phyloP scores from a whole-genome alignment of 2,329 filamentous ascomycete genomes.

The Fusarium sterilihyphosum region DNA sequence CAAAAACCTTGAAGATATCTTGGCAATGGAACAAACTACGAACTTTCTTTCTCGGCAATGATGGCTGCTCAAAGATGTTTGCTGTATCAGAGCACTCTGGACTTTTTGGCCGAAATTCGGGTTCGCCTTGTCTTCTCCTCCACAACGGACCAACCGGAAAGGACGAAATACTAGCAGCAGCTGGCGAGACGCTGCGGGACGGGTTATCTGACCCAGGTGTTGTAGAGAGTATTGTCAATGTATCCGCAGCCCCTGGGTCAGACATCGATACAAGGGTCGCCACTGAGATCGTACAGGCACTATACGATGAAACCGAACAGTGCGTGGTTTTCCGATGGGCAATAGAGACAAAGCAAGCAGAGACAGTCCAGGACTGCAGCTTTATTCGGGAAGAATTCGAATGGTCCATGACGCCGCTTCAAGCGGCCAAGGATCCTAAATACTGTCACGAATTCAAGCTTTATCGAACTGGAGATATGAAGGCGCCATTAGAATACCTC shows the following conservation, averaged over 20 bases:
- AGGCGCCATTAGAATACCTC: slow-evolving; percentile 22
- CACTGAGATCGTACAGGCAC: slow-evolving; percentile 29
- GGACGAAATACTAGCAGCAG: slow-evolving; percentile 26
- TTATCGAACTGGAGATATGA: slow-evolving; percentile 28
- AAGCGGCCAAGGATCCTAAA: slow-evolving; percentile 22
- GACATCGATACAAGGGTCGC: slow-evolving; percentile 19
- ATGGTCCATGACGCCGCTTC: slow-evolving; percentile 26
- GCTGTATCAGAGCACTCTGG: slow-evolving; percentile 34
- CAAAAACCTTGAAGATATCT: slow-evolving; percentile 27
- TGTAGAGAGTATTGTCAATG: slow-evolving; percentile 29
- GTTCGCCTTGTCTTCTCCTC: slow-evolving; percentile 26
- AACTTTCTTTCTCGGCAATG: slow-evolving; percentile 31
- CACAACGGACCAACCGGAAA: slow-evolving; percentile 30
- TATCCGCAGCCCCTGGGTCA: slow-evolving; percentile 21
- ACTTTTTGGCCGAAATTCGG: slow-evolving; percentile 14
- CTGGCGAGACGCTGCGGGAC: slow-evolving; percentile 26
- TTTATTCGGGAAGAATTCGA: slow-evolving; percentile 30
- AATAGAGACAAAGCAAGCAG: slow-evolving; percentile 23
- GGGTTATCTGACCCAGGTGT: slow-evolving; percentile 14
- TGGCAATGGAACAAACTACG: slow-evolving; percentile 35
- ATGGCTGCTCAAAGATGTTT: slow-evolving; percentile 27
- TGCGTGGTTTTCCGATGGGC: slow-evolving; percentile 29
- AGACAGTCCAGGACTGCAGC: slow-evolving; percentile 8
- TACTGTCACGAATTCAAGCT: slow-evolving; percentile 34
- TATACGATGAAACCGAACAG: slow-evolving; percentile 21